Base-by-base conservation (phyloP, 805 yeast species). In the Pichia eremophila region DNA sequence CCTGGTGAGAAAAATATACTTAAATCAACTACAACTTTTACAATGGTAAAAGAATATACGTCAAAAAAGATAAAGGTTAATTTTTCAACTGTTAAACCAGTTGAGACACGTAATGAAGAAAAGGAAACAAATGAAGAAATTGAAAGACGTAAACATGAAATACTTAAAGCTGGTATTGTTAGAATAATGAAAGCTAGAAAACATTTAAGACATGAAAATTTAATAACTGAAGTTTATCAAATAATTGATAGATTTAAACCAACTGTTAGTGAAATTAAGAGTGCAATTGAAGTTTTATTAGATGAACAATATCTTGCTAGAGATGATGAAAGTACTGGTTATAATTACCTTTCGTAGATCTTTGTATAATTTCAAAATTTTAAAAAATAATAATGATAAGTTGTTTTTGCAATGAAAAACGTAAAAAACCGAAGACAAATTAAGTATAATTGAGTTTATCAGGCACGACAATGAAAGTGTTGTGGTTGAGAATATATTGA, bases 101-200 rank as follows among this genome's bases (percentile, higher is more conserved):
- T 73, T 31, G 90, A 83, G 56, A 75, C 76, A 45, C 77, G 74
- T 55, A 83, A 75, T 52, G 96, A 87, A 55, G 83, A 78, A 54
- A 81, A 79, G 63, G 95, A 89, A 60, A 79, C 91, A 43, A 88
- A 83, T 57, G 93, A 88, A 58, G 89, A 89, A 51, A 59, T 65
- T 39, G 65, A 60, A 45, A 78, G 96, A 61, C 84, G 83, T 66
- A 63, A 64, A 31, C 65, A 61, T 50, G 80, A 85, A 60, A 83
- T 82, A 67, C 72, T 93, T 57, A 86, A 88, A 60, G 96, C 98
- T 2, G 86, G 95, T 59, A 88, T 93, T 66, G 98, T 91, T 38
- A 77, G 99, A 58, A 86, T 91, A 60, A 93, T 91, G 98, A 91
- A 91, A 70, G 90, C 96, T 1, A 77, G 96, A 60, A 85, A 89